Evolutionary conservation across 2,329 filamentous ascomycete species (phyloP).

Genomic region (Onygenales sp.): DNA sequence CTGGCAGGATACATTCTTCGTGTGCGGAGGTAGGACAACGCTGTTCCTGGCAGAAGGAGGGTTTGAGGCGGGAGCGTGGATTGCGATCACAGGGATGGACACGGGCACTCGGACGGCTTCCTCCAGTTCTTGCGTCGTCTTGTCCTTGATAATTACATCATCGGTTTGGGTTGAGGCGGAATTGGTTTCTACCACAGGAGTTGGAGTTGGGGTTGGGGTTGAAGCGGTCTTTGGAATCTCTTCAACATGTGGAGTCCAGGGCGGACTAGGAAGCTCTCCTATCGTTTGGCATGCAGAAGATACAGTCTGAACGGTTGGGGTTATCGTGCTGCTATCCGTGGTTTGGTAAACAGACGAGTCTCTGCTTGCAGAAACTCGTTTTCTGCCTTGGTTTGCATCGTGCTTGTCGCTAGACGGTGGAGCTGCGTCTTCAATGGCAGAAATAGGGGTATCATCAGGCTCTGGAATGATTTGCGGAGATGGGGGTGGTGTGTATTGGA

Average conservation of each 20-base stretch:
- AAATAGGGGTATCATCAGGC: conserved; percentile 6
- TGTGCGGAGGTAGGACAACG: conserved; percentile 66
- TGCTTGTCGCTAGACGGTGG: conserved; percentile 34
- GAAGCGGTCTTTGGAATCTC: conserved; percentile 9
- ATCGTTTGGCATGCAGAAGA: conserved; percentile 36
- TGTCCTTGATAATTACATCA: conserved; percentile 8
- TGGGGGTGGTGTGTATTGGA: conserved; percentile 74
- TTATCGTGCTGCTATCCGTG: conserved; percentile 25
- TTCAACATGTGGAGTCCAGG: conserved; percentile 23
- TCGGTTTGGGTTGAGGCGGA: conserved; percentile 26
- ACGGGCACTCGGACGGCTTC: conserved; percentile 8
- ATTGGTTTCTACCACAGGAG: conserved; percentile 1
- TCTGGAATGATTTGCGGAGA: conserved; percentile 45
- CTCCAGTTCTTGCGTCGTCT: conserved; percentile 12
- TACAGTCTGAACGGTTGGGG: conserved; percentile 25
- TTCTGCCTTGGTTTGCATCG: conserved; percentile 64
- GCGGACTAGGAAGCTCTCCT: conserved; percentile 26
- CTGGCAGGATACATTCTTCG: conserved; percentile 76
- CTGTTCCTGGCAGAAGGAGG: conserved; percentile 70
- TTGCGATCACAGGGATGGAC: conserved; percentile 77
- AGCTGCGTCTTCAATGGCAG: not conserved
- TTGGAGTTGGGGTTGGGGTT: not conserved
- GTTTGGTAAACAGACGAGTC: conserved; percentile 5
- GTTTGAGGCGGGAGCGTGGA: conserved; percentile 77
- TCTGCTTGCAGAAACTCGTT: conserved; percentile 42